Conservation (phyloP, 129 eudicot genomes). For the Ambrosia artemisiifolia region DNA sequence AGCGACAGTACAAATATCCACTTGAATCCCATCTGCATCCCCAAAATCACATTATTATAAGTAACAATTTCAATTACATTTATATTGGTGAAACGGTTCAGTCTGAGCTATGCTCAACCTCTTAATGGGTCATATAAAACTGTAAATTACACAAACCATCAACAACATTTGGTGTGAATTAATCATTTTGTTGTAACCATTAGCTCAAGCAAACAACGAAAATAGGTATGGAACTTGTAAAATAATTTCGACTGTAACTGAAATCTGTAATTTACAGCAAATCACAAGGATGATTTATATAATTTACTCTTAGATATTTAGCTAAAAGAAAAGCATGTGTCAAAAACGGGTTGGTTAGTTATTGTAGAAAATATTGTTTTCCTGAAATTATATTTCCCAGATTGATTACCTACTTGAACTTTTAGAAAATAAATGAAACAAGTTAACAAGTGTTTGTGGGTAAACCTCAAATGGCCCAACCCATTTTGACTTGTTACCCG, state of each 20-base stretch:
- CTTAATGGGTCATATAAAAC: not conserved
- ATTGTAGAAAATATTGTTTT: not conserved
- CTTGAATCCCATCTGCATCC: conserved; percentile 86
- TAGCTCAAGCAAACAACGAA: not conserved
- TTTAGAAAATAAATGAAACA: not conserved
- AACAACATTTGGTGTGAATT: not conserved
- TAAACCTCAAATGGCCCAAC: not conserved
- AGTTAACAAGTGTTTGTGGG: not conserved
- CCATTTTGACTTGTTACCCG: not conserved
- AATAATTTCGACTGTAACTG: not conserved
- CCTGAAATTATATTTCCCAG: not conserved
- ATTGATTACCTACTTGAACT: not conserved
- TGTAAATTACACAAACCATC: not conserved
- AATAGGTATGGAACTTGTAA: not conserved
- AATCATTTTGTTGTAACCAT: not conserved
- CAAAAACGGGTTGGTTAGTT: not conserved
- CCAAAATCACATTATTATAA: not conserved
- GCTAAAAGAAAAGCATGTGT: not conserved
- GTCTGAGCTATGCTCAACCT: not conserved
- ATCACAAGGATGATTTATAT: not conserved
- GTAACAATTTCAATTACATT: not conserved
- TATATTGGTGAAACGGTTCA: not conserved
- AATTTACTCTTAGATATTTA: not conserved
- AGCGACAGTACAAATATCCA: conserved; percentile 86
- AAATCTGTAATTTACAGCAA: not conserved